These are phyloP conservation scores for Trichocladium antarcticum DNA, from an alignment of 495 filamentous ascomycete genomes.

Conservation along the genomic window DNA sequence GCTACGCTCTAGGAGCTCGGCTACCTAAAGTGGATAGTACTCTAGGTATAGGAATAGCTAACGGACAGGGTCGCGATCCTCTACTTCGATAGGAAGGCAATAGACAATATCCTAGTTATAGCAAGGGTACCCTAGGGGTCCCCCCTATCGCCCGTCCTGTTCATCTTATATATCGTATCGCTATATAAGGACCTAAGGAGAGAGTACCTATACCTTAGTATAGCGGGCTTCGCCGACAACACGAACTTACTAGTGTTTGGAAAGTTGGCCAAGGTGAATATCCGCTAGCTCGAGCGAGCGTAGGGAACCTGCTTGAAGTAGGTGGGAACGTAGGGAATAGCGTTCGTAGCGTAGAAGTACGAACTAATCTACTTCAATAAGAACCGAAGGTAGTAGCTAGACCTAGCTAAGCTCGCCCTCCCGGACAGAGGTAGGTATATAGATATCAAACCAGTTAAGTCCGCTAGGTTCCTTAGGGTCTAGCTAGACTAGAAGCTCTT, in stretches of 20 bases:
- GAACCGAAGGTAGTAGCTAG: no score
- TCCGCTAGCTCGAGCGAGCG: not conserved
- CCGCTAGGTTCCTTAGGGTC: no score
- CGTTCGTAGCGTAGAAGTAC: not conserved
- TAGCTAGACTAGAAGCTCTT: no score
- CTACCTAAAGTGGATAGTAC: not conserved
- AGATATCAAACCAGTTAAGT: no score
- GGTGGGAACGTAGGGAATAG: not conserved
- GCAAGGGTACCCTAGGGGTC: not conserved
- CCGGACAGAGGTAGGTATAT: no score
- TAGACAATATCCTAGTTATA: not conserved
- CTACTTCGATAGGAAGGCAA: not conserved
- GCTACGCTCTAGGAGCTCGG: no score
- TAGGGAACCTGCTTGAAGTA: not conserved
- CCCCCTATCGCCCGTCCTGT: not conserved
- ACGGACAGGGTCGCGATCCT: not conserved
- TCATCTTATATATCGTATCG: not conserved
- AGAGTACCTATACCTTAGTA: not conserved
- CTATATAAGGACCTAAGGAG: not conserved
- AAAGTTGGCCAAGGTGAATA: not conserved
- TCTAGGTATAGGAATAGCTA: not conserved
- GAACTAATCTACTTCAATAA: not conserved
- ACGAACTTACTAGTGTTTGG: not conserved
- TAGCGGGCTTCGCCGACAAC: not conserved
- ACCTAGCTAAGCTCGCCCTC: no score